phyloP scores from a whole-genome alignment of 441 rosid genomes.

The Eugenia klotzschiana region DNA sequence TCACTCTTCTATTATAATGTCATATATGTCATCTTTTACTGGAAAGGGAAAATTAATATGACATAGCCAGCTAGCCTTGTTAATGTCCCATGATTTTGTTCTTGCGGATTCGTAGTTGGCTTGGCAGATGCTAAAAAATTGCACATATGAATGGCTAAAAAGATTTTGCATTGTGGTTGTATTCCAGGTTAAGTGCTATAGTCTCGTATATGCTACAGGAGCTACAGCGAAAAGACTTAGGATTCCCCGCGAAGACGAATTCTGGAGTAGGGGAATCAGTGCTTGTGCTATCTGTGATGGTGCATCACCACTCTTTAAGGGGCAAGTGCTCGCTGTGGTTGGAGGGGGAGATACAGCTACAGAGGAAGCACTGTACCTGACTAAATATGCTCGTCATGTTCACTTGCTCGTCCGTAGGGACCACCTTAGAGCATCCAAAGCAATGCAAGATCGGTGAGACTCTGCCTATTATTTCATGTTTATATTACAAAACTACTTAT shows the following conservation, averaged over 20 bases:
- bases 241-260: conserved; percentile 86
- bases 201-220: conserved; percentile 79
- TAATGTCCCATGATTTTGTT: neutral
- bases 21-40: neutral
- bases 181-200: conserved; percentile 74
- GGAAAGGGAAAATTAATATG: neutral
- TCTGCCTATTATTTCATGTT: neutral
- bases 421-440: conserved; percentile 81
- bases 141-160: neutral
- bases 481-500: neutral
- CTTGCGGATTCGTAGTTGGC: neutral
- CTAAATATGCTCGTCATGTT: conserved; percentile 91
- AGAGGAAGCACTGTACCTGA: conserved; percentile 87
- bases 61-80: neutral
- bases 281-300: conserved; percentile 99
- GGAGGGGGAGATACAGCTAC: conserved; percentile 99
- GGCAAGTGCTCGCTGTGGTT: conserved; percentile 90
- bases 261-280: conserved; percentile 98
- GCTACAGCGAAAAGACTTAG: conserved; percentile 79
- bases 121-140: neutral
- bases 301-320: conserved; percentile 88
- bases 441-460: conserved; percentile 97
- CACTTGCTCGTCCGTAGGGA: conserved; percentile 88
- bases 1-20: neutral
- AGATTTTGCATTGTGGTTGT: neutral